Percentiles rank a stretch among this genome's conserved stretches.
Evolutionary conservation across 106 monocot genomes (phyloP).

Genomic region (Narthecium ossifragum): DNA sequence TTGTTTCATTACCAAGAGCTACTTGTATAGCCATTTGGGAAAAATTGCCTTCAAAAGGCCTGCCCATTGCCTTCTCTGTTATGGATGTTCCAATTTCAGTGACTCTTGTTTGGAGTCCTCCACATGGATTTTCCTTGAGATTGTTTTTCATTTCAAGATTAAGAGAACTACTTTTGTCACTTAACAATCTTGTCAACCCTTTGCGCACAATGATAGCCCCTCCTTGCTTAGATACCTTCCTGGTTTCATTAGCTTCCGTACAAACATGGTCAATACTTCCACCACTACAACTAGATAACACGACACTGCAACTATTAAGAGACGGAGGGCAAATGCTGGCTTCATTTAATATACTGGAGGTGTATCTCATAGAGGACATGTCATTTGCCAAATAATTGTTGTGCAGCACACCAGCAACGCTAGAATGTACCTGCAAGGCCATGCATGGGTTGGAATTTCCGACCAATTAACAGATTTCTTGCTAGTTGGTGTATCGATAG

Average conservation of each 20-base stretch:
- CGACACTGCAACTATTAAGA: not conserved
- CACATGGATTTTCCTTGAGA: not conserved
- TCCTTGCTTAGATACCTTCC: not conserved
- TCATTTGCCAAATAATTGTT: slow-evolving; percentile 1
- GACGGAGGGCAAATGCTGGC: slow-evolving; percentile 1
- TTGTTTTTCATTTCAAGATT: not conserved
- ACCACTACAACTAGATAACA: not conserved
- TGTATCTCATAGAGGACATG: not conserved
- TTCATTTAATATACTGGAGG: slow-evolving; percentile 8
- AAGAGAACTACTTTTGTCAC: slow-evolving; percentile 3
- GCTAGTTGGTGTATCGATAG: no score
- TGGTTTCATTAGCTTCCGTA: not conserved
- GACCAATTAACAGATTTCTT: no score
- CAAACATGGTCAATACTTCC: not conserved
- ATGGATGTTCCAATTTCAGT: not conserved
- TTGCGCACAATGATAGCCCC: slow-evolving; percentile 4
- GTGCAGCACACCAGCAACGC: not conserved
- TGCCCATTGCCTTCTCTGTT: not conserved
- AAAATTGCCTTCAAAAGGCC: slow-evolving; percentile 3
- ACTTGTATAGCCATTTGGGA: not conserved
- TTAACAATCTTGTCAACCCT: slow-evolving; percentile 5
- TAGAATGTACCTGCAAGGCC: slow-evolving; percentile 7
- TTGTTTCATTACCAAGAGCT: not conserved
- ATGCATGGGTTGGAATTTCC: no score
- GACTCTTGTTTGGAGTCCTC: not conserved